Evolutionary conservation across 139 green algal genomes (phyloP).

Genomic region (Auxenochlorella protothecoides): DNA sequence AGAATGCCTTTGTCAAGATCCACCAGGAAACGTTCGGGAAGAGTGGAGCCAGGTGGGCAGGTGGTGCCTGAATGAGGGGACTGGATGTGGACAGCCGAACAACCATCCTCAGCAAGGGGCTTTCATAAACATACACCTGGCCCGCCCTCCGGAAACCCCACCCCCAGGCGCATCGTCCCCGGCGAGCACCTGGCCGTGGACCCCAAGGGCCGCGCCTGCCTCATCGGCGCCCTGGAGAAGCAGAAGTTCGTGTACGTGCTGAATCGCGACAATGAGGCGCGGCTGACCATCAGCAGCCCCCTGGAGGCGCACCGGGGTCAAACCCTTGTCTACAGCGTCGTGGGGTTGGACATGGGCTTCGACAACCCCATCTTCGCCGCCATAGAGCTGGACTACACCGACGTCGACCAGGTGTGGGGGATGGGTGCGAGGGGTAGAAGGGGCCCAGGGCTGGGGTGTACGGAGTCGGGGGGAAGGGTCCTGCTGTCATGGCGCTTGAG

Average conservation of each 20-base stretch:
- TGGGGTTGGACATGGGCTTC: slow-evolving; percentile 89
- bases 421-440: neutral
- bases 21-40: slow-evolving; percentile 98
- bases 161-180: slow-evolving; percentile 76
- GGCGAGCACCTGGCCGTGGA: slow-evolving; percentile 87
- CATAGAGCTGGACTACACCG: slow-evolving; percentile 96
- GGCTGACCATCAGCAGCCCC: slow-evolving; percentile 93
- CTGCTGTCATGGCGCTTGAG: too few species aligned
- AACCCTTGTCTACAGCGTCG: slow-evolving; percentile 61
- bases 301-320: slow-evolving; percentile 79
- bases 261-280: slow-evolving; percentile 85
- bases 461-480: neutral
- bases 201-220: slow-evolving; percentile 87
- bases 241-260: slow-evolving; percentile 99
- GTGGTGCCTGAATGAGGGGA: too few species aligned
- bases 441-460: neutral
- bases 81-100: too few species aligned
- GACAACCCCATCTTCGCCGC: slow-evolving; percentile 98
- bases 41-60: slow-evolving; percentile 28
- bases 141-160: too few species aligned
- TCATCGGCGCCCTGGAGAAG: slow-evolving; percentile 92
- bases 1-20: slow-evolving; percentile 76
- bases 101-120: too few species aligned
- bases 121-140: too few species aligned
- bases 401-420: slow-evolving; percentile 73